A percentile compares a stretch with the other conserved stretches of the same genome.
These are phyloP conservation scores for Fusarium siculi DNA, from an alignment of 2,329 filamentous ascomycete genomes.

Conservation along the genomic window DNA sequence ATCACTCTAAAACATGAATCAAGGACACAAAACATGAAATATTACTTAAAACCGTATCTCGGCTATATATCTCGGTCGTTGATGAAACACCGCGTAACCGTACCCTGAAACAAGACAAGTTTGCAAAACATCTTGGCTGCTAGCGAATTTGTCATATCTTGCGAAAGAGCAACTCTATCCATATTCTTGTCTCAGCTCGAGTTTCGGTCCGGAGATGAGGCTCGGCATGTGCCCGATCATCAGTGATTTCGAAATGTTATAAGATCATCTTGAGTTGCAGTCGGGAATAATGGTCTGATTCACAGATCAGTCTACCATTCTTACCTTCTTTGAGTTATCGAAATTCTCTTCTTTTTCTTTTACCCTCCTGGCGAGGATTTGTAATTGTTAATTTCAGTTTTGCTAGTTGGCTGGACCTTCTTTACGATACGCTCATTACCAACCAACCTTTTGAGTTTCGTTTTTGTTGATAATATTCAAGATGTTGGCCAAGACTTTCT, in stretches of 20 bases:
- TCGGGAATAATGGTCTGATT: neutral
- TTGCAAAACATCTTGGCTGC: constrained; percentile 9
- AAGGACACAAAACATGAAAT: neutral
- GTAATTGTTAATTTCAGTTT: neutral
- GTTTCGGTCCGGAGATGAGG: neutral
- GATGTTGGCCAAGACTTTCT: constrained; percentile 1
- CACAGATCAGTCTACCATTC: neutral
- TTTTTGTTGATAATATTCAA: neutral
- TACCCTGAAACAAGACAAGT: constrained; percentile 11
- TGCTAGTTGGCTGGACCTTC: constrained; percentile 2
- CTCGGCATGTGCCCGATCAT: neutral
- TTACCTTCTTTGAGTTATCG: neutral
- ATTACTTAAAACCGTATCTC: neutral
- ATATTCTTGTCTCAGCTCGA: neutral
- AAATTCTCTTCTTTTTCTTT: neutral
- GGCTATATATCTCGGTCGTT: neutral
- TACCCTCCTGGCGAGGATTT: constrained; percentile 20
- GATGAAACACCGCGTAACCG: constrained; percentile 11
- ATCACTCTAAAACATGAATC: neutral
- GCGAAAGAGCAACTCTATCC: neutral
- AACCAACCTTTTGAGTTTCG: neutral
- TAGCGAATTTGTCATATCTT: neutral
- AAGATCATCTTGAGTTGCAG: neutral
- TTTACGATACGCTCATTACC: neutral
- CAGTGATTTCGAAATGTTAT: neutral